Percentiles rank a stretch among this genome's conserved stretches.
Evolutionary conservation across 257 asterid species (phyloP).

Genomic region (Paraleonurus japonicus): DNA sequence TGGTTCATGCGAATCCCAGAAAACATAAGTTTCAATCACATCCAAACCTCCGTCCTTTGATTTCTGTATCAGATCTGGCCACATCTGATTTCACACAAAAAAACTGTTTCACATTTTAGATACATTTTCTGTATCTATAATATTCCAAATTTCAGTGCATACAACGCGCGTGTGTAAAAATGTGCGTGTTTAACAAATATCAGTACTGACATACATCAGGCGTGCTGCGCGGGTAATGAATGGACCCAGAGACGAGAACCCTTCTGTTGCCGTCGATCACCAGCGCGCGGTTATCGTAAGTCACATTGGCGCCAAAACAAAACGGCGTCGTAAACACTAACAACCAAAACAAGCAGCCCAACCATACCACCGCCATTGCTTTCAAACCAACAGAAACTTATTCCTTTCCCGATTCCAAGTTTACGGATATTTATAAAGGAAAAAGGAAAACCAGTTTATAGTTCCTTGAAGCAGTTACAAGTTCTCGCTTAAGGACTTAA

Average conservation of each 20-base stretch:
- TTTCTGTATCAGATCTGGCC: constrained; percentile 85
- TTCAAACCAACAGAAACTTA: background rate
- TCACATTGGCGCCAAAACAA: constrained; percentile 54
- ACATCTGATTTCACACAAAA: constrained; percentile 53
- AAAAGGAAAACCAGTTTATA: background rate
- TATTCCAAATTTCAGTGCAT: background rate
- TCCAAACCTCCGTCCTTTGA: constrained; percentile 89
- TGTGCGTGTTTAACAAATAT: background rate
- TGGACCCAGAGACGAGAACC: constrained; percentile 65
- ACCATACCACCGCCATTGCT: constrained; percentile 21
- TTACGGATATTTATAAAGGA: constrained; percentile 4
- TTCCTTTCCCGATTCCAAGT: background rate
- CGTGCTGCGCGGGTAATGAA: constrained; percentile 83
- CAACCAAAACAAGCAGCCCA: constrained; percentile 25
- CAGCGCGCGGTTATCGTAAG: constrained; percentile 76
- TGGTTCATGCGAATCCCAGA: constrained; percentile 90
- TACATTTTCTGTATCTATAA: constrained; percentile 9
- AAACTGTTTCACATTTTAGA: background rate
- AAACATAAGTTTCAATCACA: constrained; percentile 70
- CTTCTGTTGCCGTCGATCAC: constrained; percentile 60
- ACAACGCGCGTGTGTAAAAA: background rate
- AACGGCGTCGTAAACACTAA: constrained; percentile 38
- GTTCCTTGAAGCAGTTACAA: constrained; percentile 28
- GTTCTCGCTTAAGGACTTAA: constrained; percentile 19
- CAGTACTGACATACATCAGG: constrained; percentile 58